Evolutionary conservation across 257 asterid species (phyloP).

Genomic region (Anisodus tanguticus): DNA sequence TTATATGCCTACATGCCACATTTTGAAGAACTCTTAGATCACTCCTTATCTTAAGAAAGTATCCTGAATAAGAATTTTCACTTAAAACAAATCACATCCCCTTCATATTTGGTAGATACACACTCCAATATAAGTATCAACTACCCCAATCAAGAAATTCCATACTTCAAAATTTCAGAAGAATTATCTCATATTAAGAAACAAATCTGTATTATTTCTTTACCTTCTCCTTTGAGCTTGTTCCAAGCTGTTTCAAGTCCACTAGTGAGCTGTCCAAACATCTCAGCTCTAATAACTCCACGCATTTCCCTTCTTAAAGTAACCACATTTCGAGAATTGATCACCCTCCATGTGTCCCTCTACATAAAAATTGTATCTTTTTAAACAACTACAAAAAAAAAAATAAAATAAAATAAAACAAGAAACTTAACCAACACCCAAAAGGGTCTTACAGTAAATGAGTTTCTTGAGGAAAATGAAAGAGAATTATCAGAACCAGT

Average conservation of each 20-base stretch:
- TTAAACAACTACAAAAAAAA: not conserved
- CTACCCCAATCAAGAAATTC: not conserved
- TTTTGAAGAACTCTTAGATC: not conserved
- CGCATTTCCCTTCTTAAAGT: conserved; percentile 49
- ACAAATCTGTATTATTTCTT: not conserved
- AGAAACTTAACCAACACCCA: not conserved
- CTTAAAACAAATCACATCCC: not conserved
- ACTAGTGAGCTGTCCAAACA: conserved; percentile 91
- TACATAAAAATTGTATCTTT: conserved; percentile 34
- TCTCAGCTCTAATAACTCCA: conserved; percentile 73
- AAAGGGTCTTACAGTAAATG: conserved; percentile 55
- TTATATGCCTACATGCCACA: not conserved
- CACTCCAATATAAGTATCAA: not conserved
- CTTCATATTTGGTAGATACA: not conserved
- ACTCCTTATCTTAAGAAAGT: not conserved
- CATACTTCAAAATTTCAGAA: not conserved
- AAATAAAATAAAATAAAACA: not conserved
- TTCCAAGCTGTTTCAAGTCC: conserved; percentile 96
- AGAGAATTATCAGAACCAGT: conserved; percentile 26
- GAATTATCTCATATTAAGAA: not conserved
- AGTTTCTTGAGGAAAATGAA: conserved; percentile 60
- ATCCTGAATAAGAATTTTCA: not conserved
- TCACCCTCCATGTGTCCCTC: conserved; percentile 73
- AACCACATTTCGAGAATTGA: conserved; percentile 48
- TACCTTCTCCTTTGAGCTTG: conserved; percentile 99